phyloP scores from a whole-genome alignment of 2,329 filamentous ascomycete genomes.

The Albifimbria verrucaria region DNA sequence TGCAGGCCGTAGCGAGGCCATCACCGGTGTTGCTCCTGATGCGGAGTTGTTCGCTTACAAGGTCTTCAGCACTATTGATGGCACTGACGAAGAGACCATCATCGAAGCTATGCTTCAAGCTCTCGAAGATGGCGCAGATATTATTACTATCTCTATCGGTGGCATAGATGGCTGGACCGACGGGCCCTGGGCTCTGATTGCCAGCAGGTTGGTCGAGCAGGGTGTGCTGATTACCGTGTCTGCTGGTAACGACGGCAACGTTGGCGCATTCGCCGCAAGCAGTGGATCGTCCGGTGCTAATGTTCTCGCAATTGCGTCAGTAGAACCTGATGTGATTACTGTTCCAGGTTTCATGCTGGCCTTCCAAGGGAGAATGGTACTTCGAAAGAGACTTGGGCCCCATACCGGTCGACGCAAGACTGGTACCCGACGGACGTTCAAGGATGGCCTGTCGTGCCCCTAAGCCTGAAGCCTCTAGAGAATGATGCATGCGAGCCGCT shows the following conservation, averaged over 20 bases:
- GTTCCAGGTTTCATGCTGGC: constrained; percentile 1
- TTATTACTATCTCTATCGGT: constrained; percentile 35
- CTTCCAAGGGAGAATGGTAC: neutral
- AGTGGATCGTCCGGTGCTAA: constrained; percentile 5
- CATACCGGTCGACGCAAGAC: neutral
- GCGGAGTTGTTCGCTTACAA: constrained; percentile 36
- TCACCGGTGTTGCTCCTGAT: constrained; percentile 35
- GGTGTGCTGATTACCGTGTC: constrained; percentile 38
- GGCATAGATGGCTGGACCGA: constrained; percentile 25
- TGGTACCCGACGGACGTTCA: neutral
- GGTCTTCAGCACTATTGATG: constrained; percentile 30
- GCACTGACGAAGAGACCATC: constrained; percentile 31
- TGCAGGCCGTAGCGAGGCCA: constrained; percentile 32
- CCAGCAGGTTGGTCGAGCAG: constrained; percentile 37
- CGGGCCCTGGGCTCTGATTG: constrained; percentile 30
- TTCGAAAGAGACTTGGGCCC: neutral
- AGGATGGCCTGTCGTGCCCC: neutral
- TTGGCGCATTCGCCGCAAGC: constrained; percentile 37
- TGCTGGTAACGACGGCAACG: constrained; percentile 41
- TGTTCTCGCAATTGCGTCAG: neutral
- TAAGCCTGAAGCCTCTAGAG: constrained; percentile 1
- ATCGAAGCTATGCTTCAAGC: constrained; percentile 36
- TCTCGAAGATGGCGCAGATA: constrained; percentile 34
- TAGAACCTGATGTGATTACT: neutral
- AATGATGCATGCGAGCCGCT: constrained; percentile 23